Base-by-base conservation (phyloP, 371 early-diverging fungal genomes). In the Haplosporangium sp. region DNA sequence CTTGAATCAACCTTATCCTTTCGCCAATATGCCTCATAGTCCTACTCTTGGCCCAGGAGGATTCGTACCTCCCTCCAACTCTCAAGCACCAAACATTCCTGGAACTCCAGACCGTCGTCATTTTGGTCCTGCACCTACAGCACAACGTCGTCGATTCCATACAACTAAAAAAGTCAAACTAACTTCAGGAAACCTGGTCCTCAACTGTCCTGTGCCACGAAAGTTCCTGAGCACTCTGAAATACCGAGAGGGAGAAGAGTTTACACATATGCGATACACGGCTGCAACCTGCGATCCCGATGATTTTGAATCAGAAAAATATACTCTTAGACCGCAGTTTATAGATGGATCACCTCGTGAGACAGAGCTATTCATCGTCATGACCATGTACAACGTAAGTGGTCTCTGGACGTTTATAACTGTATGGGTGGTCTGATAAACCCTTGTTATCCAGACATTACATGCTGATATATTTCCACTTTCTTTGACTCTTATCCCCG, bases 221-320 rank as follows among this genome's bases (percentile, higher is more conserved):
- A 85, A 85, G 65, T 84, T 87, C 35, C 69, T 88, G 19, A 71
- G 74, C 37, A 71, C 83, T 35, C 78, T 88, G 8, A 81, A 82
- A 57, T 73, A 82, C 45, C 81, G 76, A 67, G 76, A 85, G 39
- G 84, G 84, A 59, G 81, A 84, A 57, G 94, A 94, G 82, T 94
- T 93, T 65, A 90, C 90, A 39, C 88, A 86, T 65, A 89, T 94
- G 91, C 89, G 95, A 39, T 95, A 95, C 71, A 93, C 94, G 1
- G 94, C 96, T 7, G 93, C 90, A 4, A 94, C 95, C 0, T 94
- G 92, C 73, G 94, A 95, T 61, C 93, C 96, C 10, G 92, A 97
- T 77, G 92, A 95, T 13, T 96, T 96, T 83, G 74, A 84, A 44
- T 65, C 85, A 52, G 83, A 89, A 19, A 84, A 90, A 13, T 97